Conservation (phyloP, 2,329 filamentous ascomycete genomes). For the Sporothrix euskadiensis region DNA sequence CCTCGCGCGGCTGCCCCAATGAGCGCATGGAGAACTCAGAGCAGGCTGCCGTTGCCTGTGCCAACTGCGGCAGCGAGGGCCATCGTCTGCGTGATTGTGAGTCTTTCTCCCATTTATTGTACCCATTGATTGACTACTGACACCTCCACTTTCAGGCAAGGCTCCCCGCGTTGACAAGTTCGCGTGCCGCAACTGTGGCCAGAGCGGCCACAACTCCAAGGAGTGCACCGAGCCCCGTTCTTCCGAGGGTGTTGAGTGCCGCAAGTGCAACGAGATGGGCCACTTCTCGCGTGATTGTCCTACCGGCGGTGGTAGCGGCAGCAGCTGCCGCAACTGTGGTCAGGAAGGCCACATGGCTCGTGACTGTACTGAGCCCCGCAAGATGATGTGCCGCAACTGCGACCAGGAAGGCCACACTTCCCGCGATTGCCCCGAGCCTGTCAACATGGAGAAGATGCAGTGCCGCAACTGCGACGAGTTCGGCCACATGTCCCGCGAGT, state of each 20-base stretch:
- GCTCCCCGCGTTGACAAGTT: constrained; percentile 63
- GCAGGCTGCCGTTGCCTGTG: constrained; percentile 55
- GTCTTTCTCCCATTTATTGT: constrained; percentile 31
- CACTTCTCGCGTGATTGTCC: constrained; percentile 67
- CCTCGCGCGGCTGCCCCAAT: constrained; percentile 58
- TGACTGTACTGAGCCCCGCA: constrained; percentile 58
- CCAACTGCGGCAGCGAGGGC: constrained; percentile 63
- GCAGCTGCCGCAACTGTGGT: constrained; percentile 63
- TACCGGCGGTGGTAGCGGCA: constrained; percentile 56
- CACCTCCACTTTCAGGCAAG: constrained; percentile 46
- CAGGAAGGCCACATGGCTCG: constrained; percentile 60
- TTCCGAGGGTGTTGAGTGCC: constrained; percentile 63
- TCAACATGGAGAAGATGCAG: constrained; percentile 50
- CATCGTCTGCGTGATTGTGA: constrained; percentile 70
- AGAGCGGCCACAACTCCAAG: constrained; percentile 50
- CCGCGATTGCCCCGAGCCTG: constrained; percentile 59
- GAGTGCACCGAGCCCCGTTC: constrained; percentile 63
- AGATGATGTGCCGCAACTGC: constrained; percentile 60
- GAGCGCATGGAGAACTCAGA: constrained; percentile 54
- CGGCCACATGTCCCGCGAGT: constrained; percentile 52
- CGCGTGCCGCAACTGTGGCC: constrained; percentile 69
- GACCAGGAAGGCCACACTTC: constrained; percentile 59
- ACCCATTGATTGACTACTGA: neutral
- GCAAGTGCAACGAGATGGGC: constrained; percentile 62
- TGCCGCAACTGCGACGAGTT: constrained; percentile 62